phyloP scores from a whole-genome alignment of 2,329 filamentous ascomycete genomes.

The Stachybotrys echinatus region DNA sequence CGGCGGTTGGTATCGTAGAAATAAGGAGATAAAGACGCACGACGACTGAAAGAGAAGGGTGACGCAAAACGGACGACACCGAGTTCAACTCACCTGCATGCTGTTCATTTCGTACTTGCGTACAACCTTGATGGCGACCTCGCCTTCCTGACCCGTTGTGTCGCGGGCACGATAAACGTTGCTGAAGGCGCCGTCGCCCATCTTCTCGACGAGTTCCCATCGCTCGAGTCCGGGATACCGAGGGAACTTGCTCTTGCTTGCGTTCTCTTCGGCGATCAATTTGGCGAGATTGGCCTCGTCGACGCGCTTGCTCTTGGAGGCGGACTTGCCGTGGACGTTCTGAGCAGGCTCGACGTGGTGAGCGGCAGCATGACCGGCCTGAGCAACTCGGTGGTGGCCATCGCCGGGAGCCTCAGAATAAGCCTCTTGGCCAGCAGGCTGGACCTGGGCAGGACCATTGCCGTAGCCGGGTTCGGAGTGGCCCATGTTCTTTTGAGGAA shows the following conservation, averaged over 20 bases:
- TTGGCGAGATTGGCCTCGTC: slow-evolving; percentile 71
- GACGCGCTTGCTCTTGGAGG: slow-evolving; percentile 26
- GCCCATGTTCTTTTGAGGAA: slow-evolving; percentile 45
- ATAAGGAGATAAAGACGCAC: slow-evolving; percentile 11
- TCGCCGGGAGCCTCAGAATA: slow-evolving; percentile 58
- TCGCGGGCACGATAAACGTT: slow-evolving; percentile 94
- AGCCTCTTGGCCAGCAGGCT: slow-evolving; percentile 37
- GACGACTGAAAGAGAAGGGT: slow-evolving; percentile 16
- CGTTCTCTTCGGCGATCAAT: slow-evolving; percentile 87
- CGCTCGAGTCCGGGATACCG: slow-evolving; percentile 45
- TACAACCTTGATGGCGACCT: slow-evolving; percentile 97
- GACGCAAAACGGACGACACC: slow-evolving; percentile 14
- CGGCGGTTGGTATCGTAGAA: slow-evolving; percentile 48
- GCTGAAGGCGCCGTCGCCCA: slow-evolving; percentile 98
- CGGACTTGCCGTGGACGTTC: slow-evolving; percentile 29
- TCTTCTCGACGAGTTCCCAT: slow-evolving; percentile 88
- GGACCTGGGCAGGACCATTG: slow-evolving; percentile 35
- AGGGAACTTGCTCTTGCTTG: slow-evolving; percentile 79
- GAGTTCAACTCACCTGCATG: slow-evolving; percentile 74
- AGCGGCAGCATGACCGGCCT: slow-evolving; percentile 61
- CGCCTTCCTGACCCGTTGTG: slow-evolving; percentile 57
- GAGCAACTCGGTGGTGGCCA: slow-evolving; percentile 61
- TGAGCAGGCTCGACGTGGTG: slow-evolving; percentile 60
- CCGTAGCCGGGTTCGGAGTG: slow-evolving; percentile 37
- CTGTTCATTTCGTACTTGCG: slow-evolving; percentile 99